phyloP scores from a whole-genome alignment of 2,329 filamentous ascomycete species.

The Pseudonectria foliicola region DNA sequence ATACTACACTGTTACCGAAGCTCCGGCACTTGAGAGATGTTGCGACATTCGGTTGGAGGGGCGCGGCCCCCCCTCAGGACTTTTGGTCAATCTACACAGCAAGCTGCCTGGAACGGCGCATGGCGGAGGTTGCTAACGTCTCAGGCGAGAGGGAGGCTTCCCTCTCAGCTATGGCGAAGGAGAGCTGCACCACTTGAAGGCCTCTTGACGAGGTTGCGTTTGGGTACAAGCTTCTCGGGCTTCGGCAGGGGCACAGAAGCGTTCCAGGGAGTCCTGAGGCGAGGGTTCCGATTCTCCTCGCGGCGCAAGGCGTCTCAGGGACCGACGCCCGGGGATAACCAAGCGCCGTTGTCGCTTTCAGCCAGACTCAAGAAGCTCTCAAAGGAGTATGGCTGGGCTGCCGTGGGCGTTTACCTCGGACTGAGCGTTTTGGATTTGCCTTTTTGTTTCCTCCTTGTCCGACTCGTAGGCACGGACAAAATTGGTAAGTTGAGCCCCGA shows the following conservation, averaged over 20 bases:
- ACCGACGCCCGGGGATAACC: constrained; percentile 13
- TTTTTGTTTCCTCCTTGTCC: constrained; percentile 86
- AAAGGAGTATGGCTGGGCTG: constrained; percentile 90
- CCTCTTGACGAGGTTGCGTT: constrained; percentile 12
- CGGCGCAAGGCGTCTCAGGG: constrained; percentile 23
- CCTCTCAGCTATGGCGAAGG: constrained; percentile 16
- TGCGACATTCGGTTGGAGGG: constrained; percentile 20
- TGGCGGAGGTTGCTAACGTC: constrained; percentile 23
- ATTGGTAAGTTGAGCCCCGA: constrained; percentile 53
- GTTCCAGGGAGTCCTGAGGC: constrained; percentile 18
- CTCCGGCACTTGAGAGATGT: constrained; percentile 18
- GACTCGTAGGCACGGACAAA: constrained; percentile 72
- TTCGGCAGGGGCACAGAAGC: constrained; percentile 13
- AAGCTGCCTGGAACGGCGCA: constrained; percentile 19
- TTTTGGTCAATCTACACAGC: constrained; percentile 12
- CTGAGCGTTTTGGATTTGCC: constrained; percentile 87
- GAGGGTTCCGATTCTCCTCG: constrained; percentile 30
- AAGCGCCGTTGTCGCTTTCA: constrained; percentile 46
- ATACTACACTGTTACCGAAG: constrained; percentile 13
- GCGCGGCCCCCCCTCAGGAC: constrained; percentile 14
- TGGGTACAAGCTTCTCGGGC: constrained; percentile 4
- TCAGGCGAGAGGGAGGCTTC: constrained; percentile 12
- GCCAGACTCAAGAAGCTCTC: constrained; percentile 75
- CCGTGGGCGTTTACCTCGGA: constrained; percentile 80
- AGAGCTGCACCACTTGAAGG: constrained; percentile 12